Evolutionary conservation across 352 stramenopile species (phyloP).

Genomic region (Hyaloperonospora arabidopsidis): DNA sequence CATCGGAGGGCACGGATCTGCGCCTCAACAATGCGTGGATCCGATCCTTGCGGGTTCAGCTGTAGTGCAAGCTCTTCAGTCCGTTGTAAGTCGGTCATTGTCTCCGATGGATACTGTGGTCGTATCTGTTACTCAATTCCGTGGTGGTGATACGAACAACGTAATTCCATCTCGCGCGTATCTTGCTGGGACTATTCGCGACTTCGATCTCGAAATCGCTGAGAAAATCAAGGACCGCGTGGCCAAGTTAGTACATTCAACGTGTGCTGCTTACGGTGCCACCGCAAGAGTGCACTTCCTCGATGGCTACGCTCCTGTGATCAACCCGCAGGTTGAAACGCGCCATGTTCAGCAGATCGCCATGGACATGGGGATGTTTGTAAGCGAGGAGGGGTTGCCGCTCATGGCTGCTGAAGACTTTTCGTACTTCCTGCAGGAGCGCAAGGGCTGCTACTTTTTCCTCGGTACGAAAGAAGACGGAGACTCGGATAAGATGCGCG

Average conservation of each 20-base stretch:
- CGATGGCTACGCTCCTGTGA: conserved; percentile 67
- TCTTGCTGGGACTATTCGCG: conserved; percentile 89
- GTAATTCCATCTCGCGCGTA: conserved; percentile 86
- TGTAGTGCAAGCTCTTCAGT: conserved; percentile 89
- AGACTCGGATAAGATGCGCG: conserved; percentile 45
- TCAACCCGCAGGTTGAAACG: conserved; percentile 78
- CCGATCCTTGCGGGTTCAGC: conserved; percentile 86
- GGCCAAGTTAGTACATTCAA: conserved; percentile 79
- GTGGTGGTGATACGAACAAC: conserved; percentile 91
- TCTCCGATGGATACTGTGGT: conserved; percentile 90
- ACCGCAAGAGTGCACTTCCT: conserved; percentile 53
- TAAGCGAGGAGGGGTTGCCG: conserved; percentile 70
- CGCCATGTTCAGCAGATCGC: conserved; percentile 66
- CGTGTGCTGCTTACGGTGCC: conserved; percentile 71
- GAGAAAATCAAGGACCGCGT: conserved; percentile 79
- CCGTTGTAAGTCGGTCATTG: conserved; percentile 86
- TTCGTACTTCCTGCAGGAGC: conserved; percentile 81
- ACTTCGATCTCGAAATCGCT: conserved; percentile 84
- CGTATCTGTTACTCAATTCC: conserved; percentile 87
- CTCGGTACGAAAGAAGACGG: conserved; percentile 66
- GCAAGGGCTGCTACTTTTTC: conserved; percentile 83
- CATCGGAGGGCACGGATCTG: conserved; percentile 90
- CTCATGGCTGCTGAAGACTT: conserved; percentile 95
- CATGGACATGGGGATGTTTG: conserved; percentile 57
- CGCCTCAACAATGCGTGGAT: conserved; percentile 88